Conservation (phyloP, 208 protist species). For the Paratrypanosoma confusum region DNA sequence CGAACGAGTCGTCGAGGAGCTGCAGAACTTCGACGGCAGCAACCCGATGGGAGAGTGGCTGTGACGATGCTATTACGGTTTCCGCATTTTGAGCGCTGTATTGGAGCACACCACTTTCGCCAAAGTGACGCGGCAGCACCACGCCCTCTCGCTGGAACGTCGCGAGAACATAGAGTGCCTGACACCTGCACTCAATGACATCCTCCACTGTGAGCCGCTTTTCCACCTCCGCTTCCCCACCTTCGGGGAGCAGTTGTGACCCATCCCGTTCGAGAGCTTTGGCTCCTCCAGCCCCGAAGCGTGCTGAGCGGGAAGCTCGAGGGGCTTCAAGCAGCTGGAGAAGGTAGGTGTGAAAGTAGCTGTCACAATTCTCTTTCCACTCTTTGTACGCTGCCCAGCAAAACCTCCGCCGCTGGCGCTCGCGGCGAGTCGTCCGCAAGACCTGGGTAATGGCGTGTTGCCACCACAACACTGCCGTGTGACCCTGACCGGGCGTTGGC, state of each 20-base stretch:
- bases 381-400: slow-evolving; percentile 19
- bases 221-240: slow-evolving; percentile 1
- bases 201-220: slow-evolving; percentile 9
- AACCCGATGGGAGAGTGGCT: no score
- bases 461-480: slow-evolving; percentile 7
- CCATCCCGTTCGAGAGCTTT: no score
- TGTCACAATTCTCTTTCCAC: slow-evolving; percentile 17
- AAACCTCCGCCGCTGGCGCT: slow-evolving; percentile 10
- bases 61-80: no score
- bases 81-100: no score
- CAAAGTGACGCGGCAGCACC: slow-evolving; percentile 9
- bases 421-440: slow-evolving; percentile 1
- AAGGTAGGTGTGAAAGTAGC: slow-evolving; percentile 19
- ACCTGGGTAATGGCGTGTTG: slow-evolving; percentile 1
- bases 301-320: slow-evolving; percentile 4
- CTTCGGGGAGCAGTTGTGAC: no score
- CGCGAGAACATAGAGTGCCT: slow-evolving; percentile 7
- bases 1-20: background rate
- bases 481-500: no score
- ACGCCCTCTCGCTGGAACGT: slow-evolving; percentile 2
- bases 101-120: slow-evolving; percentile 2
- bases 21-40: slow-evolving; percentile 8
- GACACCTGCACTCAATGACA: slow-evolving; percentile 13
- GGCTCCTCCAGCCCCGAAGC: background rate
- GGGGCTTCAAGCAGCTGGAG: slow-evolving; percentile 3